A percentile compares a stretch with the other conserved stretches of the same genome.
Conservation (phyloP, 768 basidiomycete genomes). For the Suillus tomentosus region DNA sequence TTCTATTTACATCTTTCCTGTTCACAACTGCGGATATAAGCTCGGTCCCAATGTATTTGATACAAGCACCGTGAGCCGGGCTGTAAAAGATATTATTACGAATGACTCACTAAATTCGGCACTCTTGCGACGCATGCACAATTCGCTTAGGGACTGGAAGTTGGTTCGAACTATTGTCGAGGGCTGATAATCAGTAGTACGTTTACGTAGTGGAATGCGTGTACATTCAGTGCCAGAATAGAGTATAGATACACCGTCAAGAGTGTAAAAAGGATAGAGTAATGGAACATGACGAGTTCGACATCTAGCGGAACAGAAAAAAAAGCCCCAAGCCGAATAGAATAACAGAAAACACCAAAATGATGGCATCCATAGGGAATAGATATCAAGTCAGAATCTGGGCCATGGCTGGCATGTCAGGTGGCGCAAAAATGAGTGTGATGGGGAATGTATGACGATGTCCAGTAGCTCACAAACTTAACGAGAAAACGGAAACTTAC, state of each 20-base stretch:
- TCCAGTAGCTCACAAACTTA: neutral
- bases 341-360: neutral
- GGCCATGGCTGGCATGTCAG: neutral
- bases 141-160: neutral
- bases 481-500: neutral
- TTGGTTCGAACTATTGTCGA: neutral
- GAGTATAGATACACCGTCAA: neutral
- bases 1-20: neutral
- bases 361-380: neutral
- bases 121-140: neutral
- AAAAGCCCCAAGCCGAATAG: neutral
- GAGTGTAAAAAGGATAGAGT: neutral
- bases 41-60: slow-evolving; percentile 84
- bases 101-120: neutral
- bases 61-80: slow-evolving; percentile 69
- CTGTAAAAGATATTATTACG: neutral
- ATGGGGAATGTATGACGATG: neutral
- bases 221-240: neutral
- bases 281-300: neutral
- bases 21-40: slow-evolving; percentile 52
- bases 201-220: neutral
- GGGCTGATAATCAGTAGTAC: neutral
- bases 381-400: neutral
- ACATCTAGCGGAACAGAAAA: neutral
- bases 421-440: neutral